phyloP scores from a whole-genome alignment of 2,329 filamentous ascomycete species.

The Cordyceps cateniannulata region DNA sequence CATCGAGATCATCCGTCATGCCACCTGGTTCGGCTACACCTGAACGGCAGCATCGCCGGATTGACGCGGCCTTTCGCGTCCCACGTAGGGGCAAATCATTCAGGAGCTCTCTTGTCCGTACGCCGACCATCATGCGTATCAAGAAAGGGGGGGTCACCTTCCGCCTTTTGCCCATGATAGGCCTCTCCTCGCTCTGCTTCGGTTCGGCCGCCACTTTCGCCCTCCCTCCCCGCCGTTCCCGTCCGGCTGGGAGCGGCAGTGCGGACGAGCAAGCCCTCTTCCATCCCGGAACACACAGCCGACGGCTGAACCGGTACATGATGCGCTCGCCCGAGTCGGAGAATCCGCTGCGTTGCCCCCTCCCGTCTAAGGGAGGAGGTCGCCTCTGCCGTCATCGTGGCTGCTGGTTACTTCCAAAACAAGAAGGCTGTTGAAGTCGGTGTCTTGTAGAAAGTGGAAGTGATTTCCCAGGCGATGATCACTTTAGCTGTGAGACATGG shows the following conservation, averaged over 20 bases:
- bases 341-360: neutral
- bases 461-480: neutral
- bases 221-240: neutral
- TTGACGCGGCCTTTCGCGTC: neutral
- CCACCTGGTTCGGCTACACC: neutral
- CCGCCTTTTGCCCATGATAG: neutral
- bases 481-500: too few species aligned
- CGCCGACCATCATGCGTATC: neutral
- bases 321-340: neutral
- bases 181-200: too few species aligned
- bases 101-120: neutral
- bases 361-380: neutral
- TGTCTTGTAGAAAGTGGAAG: neutral
- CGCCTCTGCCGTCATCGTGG: neutral
- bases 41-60: constrained; percentile 3
- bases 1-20: neutral
- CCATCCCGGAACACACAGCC: neutral
- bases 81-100: neutral
- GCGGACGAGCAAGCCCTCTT: neutral
- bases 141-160: neutral
- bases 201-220: too few species aligned
- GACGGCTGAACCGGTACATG: neutral
- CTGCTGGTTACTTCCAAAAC: neutral
- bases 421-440: neutral
- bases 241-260: neutral